A percentile compares a stretch with the other conserved stretches of the same genome.
Conservation (phyloP, 768 basidiomycete genomes). For the Suillus subaureus region DNA sequence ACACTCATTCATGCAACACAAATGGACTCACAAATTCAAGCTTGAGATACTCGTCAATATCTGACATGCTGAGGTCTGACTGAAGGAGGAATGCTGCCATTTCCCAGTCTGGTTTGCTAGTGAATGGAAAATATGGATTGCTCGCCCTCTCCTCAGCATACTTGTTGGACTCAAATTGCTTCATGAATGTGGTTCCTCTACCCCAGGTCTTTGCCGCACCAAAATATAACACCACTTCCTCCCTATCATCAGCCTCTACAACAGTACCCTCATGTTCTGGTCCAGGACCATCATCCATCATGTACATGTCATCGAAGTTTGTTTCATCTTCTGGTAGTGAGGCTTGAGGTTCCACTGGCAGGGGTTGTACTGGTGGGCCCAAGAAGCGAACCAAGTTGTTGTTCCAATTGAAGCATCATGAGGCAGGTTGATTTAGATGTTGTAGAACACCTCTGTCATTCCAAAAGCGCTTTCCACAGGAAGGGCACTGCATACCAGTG, state of each 20-base stretch:
- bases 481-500: not conserved
- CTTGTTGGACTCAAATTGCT: not conserved
- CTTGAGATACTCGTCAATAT: conserved; percentile 1
- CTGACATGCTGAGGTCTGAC: conserved; percentile 4
- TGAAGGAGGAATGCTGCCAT: not conserved
- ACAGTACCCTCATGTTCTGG: not conserved
- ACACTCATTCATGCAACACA: not conserved
- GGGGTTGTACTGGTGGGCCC: not conserved
- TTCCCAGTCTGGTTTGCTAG: conserved; percentile 8
- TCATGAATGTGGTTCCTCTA: not conserved
- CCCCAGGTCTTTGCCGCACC: not conserved
- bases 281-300: too few species aligned
- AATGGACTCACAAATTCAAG: conserved; percentile 5
- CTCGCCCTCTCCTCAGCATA: not conserved
- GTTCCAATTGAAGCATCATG: not conserved
- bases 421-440: not conserved
- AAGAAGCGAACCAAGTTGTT: not conserved
- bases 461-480: not conserved
- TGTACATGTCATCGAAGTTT: too few species aligned
- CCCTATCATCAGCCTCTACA: not conserved
- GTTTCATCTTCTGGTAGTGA: too few species aligned
- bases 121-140: conserved; percentile 7
- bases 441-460: not conserved
- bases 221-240: not conserved
- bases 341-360: too few species aligned